Conservation (phyloP, 1,284 basidiomycete genomes). For the Malassezia yamatoensis region DNA sequence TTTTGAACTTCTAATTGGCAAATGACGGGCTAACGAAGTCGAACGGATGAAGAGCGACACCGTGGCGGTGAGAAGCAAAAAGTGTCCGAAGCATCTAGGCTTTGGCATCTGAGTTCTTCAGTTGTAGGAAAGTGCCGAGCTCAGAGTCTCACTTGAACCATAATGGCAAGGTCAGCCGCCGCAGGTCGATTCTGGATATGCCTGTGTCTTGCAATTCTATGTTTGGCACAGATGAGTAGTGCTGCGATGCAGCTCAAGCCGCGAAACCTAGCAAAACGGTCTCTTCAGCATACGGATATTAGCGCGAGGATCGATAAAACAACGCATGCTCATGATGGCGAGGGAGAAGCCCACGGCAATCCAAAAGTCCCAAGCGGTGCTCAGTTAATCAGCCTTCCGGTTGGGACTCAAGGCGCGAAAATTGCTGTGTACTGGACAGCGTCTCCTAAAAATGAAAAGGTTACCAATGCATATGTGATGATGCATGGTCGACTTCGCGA, state of each 20-base stretch:
- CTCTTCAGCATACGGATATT: not conserved
- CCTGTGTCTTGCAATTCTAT: not conserved
- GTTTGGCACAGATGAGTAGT: not conserved
- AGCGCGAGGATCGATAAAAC: slow-evolving; percentile 1
- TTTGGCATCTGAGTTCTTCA: no score
- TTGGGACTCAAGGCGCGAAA: slow-evolving; percentile 18
- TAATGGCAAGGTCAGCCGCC: no score
- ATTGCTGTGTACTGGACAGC: slow-evolving; percentile 32
- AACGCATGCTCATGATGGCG: not conserved
- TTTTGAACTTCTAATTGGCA: no score
- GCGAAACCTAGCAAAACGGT: not conserved
- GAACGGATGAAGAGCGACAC: no score
- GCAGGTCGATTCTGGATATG: not conserved
- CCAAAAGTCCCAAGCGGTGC: slow-evolving; percentile 28
- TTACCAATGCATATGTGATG: slow-evolving; percentile 38
- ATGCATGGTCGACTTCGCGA: slow-evolving; percentile 40
- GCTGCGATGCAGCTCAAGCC: not conserved
- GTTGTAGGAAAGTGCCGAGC: no score
- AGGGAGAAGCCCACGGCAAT: slow-evolving; percentile 20
- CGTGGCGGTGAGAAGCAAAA: no score
- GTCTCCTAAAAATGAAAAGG: slow-evolving; percentile 16
- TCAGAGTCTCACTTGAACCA: no score
- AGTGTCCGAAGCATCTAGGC: no score
- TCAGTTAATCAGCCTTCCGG: slow-evolving; percentile 20
- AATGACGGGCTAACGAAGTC: no score